phyloP scores from a whole-genome alignment of 176 grass and related monocot genomes.

The Aegilops longissima region DNA sequence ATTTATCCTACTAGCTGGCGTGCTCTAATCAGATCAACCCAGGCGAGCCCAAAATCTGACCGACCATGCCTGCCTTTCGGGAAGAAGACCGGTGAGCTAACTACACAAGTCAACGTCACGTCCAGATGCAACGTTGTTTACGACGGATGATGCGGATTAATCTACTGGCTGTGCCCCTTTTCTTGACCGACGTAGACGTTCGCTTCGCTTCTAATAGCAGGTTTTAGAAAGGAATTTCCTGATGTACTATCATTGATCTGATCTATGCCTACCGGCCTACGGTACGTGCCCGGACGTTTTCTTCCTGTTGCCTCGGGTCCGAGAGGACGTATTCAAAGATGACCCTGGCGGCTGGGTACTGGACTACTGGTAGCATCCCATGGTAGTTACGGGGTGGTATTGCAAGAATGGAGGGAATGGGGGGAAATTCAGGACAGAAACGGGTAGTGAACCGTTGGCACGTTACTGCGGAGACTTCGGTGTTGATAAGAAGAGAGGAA shows the following conservation, averaged over 20 bases:
- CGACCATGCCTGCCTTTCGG: neutral
- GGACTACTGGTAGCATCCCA: too few species aligned
- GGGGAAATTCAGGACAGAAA: neutral
- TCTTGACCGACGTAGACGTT: constrained; percentile 12
- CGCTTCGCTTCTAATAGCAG: neutral
- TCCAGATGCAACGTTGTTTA: neutral
- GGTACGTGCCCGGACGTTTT: neutral
- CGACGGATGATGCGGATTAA: neutral
- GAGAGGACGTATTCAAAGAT: neutral
- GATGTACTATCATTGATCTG: neutral
- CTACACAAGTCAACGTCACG: neutral
- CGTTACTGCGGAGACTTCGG: neutral
- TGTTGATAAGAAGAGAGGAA: neutral
- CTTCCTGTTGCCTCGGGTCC: neutral
- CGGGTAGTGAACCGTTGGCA: neutral
- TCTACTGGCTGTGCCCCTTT: neutral
- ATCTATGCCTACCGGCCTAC: neutral
- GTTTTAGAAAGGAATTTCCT: neutral
- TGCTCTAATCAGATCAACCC: neutral
- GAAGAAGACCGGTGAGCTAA: neutral
- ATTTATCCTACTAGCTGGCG: neutral
- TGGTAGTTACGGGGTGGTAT: neutral
- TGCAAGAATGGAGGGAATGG: neutral
- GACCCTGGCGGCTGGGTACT: neutral
- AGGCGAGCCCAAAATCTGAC: constrained; percentile 15